Evolutionary conservation across 257 asterid species (phyloP).

Genomic region (Solanum habrochaites): DNA sequence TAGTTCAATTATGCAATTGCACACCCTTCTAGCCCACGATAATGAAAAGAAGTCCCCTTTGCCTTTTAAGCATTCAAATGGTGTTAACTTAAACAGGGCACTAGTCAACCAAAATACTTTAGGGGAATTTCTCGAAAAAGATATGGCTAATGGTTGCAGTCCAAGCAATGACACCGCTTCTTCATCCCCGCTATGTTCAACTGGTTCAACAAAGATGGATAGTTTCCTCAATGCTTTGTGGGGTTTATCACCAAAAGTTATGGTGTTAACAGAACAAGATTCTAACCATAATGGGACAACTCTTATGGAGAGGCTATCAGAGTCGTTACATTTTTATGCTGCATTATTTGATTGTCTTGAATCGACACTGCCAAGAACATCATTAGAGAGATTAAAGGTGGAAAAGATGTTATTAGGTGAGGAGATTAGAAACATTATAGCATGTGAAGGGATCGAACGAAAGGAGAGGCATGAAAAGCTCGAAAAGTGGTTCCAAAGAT

Average conservation of each 20-base stretch:
- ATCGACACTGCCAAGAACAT: slow-evolving; percentile 58
- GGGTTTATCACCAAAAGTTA: slow-evolving; percentile 72
- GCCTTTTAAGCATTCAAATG: slow-evolving; percentile 21
- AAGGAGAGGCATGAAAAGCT: slow-evolving; percentile 84
- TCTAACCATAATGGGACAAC: slow-evolving; percentile 63
- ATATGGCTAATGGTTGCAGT: slow-evolving; percentile 39
- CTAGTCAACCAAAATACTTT: slow-evolving; percentile 38
- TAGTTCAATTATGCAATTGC: slow-evolving; percentile 59
- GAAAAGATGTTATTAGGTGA: slow-evolving; percentile 80
- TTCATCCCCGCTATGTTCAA: slow-evolving; percentile 47
- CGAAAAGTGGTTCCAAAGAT: slow-evolving; percentile 72
- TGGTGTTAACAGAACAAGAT: slow-evolving; percentile 91
- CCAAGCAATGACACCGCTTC: slow-evolving; percentile 59
- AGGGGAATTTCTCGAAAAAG: slow-evolving; percentile 69
- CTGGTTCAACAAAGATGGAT: slow-evolving; percentile 26
- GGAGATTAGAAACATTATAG: slow-evolving; percentile 79
- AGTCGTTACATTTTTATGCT: slow-evolving; percentile 64
- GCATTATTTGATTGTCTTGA: slow-evolving; percentile 88
- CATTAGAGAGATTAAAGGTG: slow-evolving; percentile 65
- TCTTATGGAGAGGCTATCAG: slow-evolving; percentile 85
- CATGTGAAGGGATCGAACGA: slow-evolving; percentile 80
- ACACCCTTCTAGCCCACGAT: slow-evolving; percentile 49
- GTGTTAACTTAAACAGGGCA: slow-evolving; percentile 34
- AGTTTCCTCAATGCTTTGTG: slow-evolving; percentile 52
- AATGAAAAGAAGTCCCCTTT: slow-evolving; percentile 36